Base-by-base conservation (phyloP, 2,329 filamentous ascomycete species). In the Aureobasidium lini region DNA sequence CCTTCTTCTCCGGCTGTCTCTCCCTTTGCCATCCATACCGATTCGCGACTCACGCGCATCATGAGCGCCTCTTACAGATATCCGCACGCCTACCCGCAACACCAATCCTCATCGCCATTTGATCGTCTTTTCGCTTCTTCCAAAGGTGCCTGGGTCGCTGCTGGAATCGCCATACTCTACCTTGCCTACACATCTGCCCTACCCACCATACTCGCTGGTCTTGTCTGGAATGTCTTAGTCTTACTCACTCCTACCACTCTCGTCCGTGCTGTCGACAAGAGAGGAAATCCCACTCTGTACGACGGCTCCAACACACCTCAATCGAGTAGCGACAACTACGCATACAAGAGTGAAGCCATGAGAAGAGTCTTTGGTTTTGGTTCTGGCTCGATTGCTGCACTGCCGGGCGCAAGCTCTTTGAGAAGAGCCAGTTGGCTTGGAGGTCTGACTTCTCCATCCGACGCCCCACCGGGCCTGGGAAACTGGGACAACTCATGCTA, bases 401-500 rank as follows among this genome's bases (percentile, higher is more conserved):
- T 59, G 9, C 48, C 57, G 18, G 48, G 47, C 28, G 48, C 40
- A 48, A 36, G 11, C 15, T 52, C 57, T 3, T 18, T 59, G 47
- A 52, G 57, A 31, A 52, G 57, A 53, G 57, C 57, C n/a, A 59
- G 57, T 29, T 59, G 57, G 57, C 40, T 59, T 7, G 57, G 57
- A 18, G 57, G 47, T 15, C 29, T 52, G 9, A 31, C 31, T 29
- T 44, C 47, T 2, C 15, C 5, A 16, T 68, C 67, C 10, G 67
- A 71, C 60, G 71, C 69, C 11, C 78, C 78, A 13, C 70, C 77
- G 1, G 94, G 94, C 0, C 76, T 97, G 57, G 90, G 90, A 9
- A 99, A 99, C 71, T 87, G 86, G 76, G 90, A 95, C 76, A 96
- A 96, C 71, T 96, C 91, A 1, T 97, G 94, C 77, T 99, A 95